Base-by-base conservation (phyloP, 768 basidiomycete species). In the Phylloporus rhodoxanthus region DNA sequence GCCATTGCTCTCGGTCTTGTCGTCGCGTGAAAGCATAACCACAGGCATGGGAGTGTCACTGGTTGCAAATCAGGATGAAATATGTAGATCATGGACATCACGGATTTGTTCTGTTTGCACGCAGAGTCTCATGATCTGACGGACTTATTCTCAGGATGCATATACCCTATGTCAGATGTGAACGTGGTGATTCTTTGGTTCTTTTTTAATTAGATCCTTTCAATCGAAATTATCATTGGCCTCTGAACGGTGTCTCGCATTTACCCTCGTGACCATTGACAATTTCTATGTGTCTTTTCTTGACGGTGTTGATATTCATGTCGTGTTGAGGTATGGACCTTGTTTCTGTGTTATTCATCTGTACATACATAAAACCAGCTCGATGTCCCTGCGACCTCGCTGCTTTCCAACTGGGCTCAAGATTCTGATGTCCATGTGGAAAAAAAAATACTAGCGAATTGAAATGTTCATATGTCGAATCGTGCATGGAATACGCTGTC, bases 1-100 rank as follows among this genome's bases (percentile, higher is more conserved):
- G 66, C 67, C 19, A 43, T 62, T 32, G 13, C 50, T 1, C 51
- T 68, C 15, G 65, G 67, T 19, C 47, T 67, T 14, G 47, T 61
- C 14, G 59, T 68, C 17, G 65, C 62, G 10, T 67, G 49, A 62
- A 29, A 3, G 15, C 33, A 25, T 17, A 28, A 41, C 32, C 59
- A 48, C 29, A 15, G 4, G 10, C 45, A 19, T 52, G 43, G 38
- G 47, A 47, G 55, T 19, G 32, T 15, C 19, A 30, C 23, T 10
- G 14, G 10, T 4, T 17, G 23, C 25, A 21, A 38, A 9, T 36
- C 36, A 26, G 25, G 25, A 8, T 23, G 39, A 21, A 48, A 43
- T n/a, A n/a, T n/a, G n/a, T 37, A 30, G 28, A 38, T 19, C 8
- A 15, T 13, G 30, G 32, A 32, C 30, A 28, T 42, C 40, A 19